Percentiles rank a stretch among this genome's conserved stretches.
Conservation (phyloP, 73 alveolate genomes). For the Paramecium octaurelia region DNA sequence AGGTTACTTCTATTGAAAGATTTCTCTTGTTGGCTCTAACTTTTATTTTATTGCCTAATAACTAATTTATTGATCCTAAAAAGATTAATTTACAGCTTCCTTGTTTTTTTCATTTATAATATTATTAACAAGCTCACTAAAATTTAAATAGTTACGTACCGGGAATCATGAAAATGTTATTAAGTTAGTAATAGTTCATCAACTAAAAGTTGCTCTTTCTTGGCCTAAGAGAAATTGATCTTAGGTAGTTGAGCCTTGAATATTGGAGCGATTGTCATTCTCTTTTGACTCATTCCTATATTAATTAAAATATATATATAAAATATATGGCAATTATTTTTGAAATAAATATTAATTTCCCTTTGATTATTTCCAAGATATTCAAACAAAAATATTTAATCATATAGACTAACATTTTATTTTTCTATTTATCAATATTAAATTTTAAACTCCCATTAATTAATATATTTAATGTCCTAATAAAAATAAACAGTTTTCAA, state of each 20-base stretch:
- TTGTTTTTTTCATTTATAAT: background rate
- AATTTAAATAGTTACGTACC: background rate
- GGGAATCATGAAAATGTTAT: slow-evolving; percentile 19
- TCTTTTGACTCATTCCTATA: background rate
- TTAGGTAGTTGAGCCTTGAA: slow-evolving; percentile 33
- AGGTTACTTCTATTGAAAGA: background rate
- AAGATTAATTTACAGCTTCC: background rate
- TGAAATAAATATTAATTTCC: background rate
- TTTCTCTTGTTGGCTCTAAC: background rate
- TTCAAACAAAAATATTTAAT: background rate
- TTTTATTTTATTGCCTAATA: background rate
- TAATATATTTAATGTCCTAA: background rate
- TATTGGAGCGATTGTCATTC: slow-evolving; percentile 24
- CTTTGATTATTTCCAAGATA: background rate
- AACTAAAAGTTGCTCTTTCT: background rate
- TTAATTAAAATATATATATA: background rate
- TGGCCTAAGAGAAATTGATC: background rate
- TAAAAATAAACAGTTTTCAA: background rate
- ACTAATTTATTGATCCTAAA: background rate
- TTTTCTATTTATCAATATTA: background rate
- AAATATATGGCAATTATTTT: background rate
- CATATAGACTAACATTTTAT: background rate
- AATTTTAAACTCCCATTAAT: background rate
- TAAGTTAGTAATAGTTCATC: background rate
- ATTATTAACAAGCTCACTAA: background rate